Evolutionary conservation across 345 rosid genomes (phyloP).

Genomic region (Xanthoceras sorbifolium): DNA sequence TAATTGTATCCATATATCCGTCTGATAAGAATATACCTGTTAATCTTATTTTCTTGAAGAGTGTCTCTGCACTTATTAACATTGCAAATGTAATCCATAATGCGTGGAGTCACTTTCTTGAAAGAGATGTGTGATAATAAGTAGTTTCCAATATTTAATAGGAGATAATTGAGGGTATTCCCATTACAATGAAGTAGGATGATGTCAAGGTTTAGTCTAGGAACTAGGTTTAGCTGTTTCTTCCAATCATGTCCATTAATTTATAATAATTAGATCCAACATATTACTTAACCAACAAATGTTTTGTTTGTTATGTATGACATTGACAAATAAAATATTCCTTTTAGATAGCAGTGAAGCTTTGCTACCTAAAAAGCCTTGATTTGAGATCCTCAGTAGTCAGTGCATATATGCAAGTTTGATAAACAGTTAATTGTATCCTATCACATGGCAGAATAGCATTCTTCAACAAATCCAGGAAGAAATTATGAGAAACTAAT

Average conservation of each 20-base stretch:
- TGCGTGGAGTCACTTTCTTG: slow-evolving; percentile 4
- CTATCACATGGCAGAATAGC: background rate
- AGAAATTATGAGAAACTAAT: background rate
- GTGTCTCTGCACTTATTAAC: background rate
- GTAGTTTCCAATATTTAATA: background rate
- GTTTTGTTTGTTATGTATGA: background rate
- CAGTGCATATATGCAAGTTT: too few relatives aligned
- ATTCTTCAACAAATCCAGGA: background rate
- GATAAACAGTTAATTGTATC: background rate
- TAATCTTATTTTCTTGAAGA: background rate
- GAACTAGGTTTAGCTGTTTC: background rate
- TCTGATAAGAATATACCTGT: background rate
- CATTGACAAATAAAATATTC: background rate
- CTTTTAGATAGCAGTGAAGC: too few relatives aligned
- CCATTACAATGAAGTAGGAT: background rate
- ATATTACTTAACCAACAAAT: background rate
- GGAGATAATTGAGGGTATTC: background rate
- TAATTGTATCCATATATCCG: background rate
- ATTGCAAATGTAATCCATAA: background rate
- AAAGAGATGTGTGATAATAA: background rate
- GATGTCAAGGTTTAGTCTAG: slow-evolving; percentile 19
- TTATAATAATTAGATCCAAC: background rate
- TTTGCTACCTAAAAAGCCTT: too few relatives aligned
- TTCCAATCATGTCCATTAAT: slow-evolving; percentile 1
- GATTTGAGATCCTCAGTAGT: too few relatives aligned